Conservation (phyloP, 2,329 filamentous ascomycete genomes). For the Phoma herbarum region DNA sequence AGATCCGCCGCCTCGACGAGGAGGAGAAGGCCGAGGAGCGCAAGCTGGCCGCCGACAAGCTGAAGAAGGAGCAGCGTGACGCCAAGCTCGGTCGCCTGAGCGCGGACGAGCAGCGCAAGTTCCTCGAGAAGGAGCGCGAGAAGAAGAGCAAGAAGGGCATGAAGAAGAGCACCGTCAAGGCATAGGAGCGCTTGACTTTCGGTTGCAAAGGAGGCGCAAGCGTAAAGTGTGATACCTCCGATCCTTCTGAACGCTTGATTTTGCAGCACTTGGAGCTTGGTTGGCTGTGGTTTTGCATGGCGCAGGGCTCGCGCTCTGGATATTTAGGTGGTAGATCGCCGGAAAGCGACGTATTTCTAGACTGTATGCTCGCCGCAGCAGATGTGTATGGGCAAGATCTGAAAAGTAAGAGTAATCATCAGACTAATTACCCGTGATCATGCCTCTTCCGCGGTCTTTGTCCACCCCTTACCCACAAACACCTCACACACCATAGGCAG, state of each 20-base stretch:
- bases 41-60: conserved; percentile 64
- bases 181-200: conserved; percentile 21
- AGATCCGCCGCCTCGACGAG: conserved; percentile 81
- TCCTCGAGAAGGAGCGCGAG: conserved; percentile 85
- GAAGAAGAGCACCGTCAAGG: conserved; percentile 69
- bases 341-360: not conserved
- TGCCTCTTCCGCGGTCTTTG: too few species aligned
- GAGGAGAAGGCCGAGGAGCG: conserved; percentile 72
- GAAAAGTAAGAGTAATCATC: not conserved
- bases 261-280: not conserved
- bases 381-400: not conserved
- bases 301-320: not conserved
- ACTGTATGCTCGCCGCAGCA: not conserved
- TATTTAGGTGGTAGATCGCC: not conserved
- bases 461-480: too few species aligned
- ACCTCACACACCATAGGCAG: too few species aligned
- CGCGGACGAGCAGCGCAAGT: conserved; percentile 62
- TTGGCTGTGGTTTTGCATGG: not conserved
- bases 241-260: not conserved
- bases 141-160: conserved; percentile 74
- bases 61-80: conserved; percentile 80
- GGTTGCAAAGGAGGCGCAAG: not conserved
- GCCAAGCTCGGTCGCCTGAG: conserved; percentile 76
- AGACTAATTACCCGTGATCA: not conserved
- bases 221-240: not conserved